Evolutionary conservation across 371 early-diverging fungal genomes (phyloP), one percentile per base, ranked within the genome.

Genomic region (Mortierella sp.): DNA sequence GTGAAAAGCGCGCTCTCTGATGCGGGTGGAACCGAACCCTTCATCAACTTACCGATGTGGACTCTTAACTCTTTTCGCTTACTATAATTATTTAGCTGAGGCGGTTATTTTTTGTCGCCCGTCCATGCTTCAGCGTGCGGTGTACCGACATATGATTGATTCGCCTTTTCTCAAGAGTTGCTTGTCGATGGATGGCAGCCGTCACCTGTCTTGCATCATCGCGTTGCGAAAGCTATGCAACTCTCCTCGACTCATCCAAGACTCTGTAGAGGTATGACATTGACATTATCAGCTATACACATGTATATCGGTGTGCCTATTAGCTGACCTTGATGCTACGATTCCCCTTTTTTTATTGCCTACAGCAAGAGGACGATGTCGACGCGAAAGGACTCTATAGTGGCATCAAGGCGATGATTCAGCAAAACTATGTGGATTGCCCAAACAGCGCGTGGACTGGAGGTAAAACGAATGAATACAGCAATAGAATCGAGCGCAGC

Each of bases 81-180:
- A 31, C 37, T 44, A 21, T 55, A 34, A 16, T 44, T 21, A 11
- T 28, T 43, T 71, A 89, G 86, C 84, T 1, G 92, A 93, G 37
- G 37, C 89, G 24, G 89, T 92, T 24, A 71, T 94, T 1, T 92
- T 94, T 76, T 88, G 89, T 55, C 74, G 78, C 21, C 89, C 91
- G 0, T 86, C 89, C 0, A 43, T 31, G n/a, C 3, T 87, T 26
- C 93, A 93, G 67, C 34, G 57, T 10, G 59, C 71, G n/a, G 70
- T 90, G 2, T 93, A 92, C 75, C 76, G 84, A 31, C 81, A 86
- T 26, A 69, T 92, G 34, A 44, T 90, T 16, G 77, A 77, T 64
- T 90, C 90, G 16, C 67, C 86, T 1, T 81, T 57, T 55, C 54
- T 84, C 0, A 78, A 74, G 76, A 86, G 78, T 44, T 77, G 80